Percentiles rank a stretch among this genome's conserved stretches.
Evolutionary conservation across 345 rosid genomes (phyloP).

Genomic region (Linum usitatissimum): DNA sequence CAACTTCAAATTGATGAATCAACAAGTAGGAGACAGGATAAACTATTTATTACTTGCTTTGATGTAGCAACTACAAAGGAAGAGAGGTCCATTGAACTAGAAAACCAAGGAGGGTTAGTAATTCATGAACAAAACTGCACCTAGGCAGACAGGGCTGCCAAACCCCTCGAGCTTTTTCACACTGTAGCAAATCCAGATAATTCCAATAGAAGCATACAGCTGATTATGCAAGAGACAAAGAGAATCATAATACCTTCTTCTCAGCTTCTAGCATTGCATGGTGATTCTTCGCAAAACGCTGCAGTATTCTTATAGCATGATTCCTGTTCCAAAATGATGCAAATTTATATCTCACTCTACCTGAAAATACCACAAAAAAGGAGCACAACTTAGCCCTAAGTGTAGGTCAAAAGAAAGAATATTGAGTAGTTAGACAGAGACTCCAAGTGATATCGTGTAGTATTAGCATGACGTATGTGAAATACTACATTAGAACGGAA

Average conservation of each 20-base stretch:
- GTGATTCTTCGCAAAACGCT: slow-evolving; percentile 60
- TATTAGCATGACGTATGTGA: too few species aligned
- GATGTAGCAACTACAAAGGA: not conserved
- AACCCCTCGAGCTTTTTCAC: not conserved
- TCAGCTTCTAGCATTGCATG: slow-evolving; percentile 70
- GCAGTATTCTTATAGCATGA: slow-evolving; percentile 72
- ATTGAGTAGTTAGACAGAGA: not conserved
- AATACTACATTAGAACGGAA: too few species aligned
- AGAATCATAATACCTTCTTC: slow-evolving; percentile 51
- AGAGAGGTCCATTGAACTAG: not conserved
- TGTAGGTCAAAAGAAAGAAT: not conserved
- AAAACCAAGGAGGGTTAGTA: not conserved
- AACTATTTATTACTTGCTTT: not conserved
- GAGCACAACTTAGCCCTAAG: slow-evolving; percentile 10
- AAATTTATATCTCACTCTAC: slow-evolving; percentile 98
- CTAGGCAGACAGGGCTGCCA: not conserved
- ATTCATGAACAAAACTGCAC: not conserved
- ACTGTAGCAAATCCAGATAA: not conserved
- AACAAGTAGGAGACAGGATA: not conserved
- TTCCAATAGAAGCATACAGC: not conserved
- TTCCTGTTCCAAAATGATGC: slow-evolving; percentile 99
- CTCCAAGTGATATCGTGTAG: not conserved
- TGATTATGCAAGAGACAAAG: too few species aligned
- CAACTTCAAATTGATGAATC: not conserved
- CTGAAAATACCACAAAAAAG: slow-evolving; percentile 38